Evolutionary conservation across 371 early-diverging fungal genomes (phyloP), one percentile per base, ranked within the genome.

Genomic region (Phascolomyces articulosus): DNA sequence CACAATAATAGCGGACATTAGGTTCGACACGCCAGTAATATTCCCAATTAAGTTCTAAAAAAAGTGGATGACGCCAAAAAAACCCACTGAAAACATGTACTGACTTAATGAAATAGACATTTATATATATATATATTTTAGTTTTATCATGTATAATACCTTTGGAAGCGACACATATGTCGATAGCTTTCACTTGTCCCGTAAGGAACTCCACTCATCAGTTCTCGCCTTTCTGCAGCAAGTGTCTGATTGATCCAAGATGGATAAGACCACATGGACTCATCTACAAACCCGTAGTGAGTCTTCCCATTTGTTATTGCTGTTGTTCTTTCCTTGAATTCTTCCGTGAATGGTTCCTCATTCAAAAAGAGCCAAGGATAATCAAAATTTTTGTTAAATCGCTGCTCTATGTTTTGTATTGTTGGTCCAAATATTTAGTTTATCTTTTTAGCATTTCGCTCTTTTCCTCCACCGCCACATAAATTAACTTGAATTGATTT

Each of bases 21-120:
- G 96, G 96, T 68, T 95, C 96, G 8, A 96, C 81, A 27, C 96
- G 75, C 96, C 96, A 96, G 69, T 93, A 90, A 59, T 84, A 95
- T 27, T 89, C 85, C 69, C 87, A 87, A 21, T 83, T 67, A 23
- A 93, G 91, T 40, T 66, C 59, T 26, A 55, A 38, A 6, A 94
- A 72, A 2, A 89, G 63, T 27, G 91, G 88, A 72, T 95, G 93
- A 34, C 75, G 65, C 77, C 85, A 94, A 70, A 96, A 92, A 57
- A 89, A 90, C 1, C 98, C 96, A 41, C 91, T 91, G 0, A 86
- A 41, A 67, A 81, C 62, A 69, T 81, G 7, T 54, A 29, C 44
- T 40, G 34, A n/a, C n/a, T n/a, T n/a, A n/a, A n/a, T n/a, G n/a
- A n/a, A n/a, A n/a, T n/a, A n/a, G n/a, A n/a, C n/a, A n/a, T n/a